Evolutionary conservation across 129 eudicot species (phyloP), one percentile per base, ranked within the genome.

Genomic region (Erigeron canadensis): DNA sequence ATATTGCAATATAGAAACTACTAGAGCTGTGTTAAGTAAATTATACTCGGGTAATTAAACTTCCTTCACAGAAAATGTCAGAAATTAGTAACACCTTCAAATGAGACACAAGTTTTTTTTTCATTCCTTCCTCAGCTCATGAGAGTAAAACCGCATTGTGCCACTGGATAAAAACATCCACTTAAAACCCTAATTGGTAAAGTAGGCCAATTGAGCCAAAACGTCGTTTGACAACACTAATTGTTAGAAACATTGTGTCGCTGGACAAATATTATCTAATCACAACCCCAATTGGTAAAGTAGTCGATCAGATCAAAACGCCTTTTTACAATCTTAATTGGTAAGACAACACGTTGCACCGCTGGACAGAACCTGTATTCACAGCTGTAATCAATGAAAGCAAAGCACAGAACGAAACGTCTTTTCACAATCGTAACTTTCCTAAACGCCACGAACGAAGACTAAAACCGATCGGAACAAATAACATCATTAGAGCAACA

Each of bases 361-460:
- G 11, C 53, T 19, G 28, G 23, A 28, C 17, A 37, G 11, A 9
- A 39, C 61, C 13, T 51, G 7, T 10, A 16, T 43, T 18, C 9
- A 38, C 21, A 63, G 15, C 47, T 13, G 13, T 63, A 21, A 43
- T 2, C 9, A 5, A 8, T 4, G 60, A 47, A 76, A 47, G 57
- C 42, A 53, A 53, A 16, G 8, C 19, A 1, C 65, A 17, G 11
- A 40, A 60, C 43, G 12, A 68, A 34, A 58, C 43, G 17, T n/a
- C 69, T 16, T 46, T 21, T 63, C 9, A 22, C 76, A 77, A n/a
- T 76, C 76, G 28, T 17, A 50, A 70, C 17, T 69, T 64, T 72
- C 65, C 56, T 23, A 51, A 53, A 40, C 65, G 56, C 50, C 41
- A 21, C 19, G 21, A 21, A 13, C n/a, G 61, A 19, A 69, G 43